Percentiles rank a stretch among this genome's conserved stretches.
phyloP scores from a whole-genome alignment of 108 stramenopile genomes.

The Bacterosira constricta region DNA sequence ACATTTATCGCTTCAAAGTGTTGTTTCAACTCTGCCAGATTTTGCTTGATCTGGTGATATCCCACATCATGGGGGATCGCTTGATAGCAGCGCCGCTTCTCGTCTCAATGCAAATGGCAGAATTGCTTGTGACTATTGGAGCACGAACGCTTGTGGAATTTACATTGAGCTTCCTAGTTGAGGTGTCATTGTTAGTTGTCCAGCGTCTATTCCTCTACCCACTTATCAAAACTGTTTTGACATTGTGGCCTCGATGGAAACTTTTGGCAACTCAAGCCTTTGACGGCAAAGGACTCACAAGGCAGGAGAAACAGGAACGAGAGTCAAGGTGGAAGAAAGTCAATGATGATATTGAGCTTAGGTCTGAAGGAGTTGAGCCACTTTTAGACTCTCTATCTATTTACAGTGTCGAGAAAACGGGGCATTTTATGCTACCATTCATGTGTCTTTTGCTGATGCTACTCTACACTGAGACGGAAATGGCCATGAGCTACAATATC shows the following conservation, averaged over 20 bases:
- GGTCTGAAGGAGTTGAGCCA: constrained; percentile 85
- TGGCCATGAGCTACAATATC: constrained; percentile 74
- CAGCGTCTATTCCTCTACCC: constrained; percentile 83
- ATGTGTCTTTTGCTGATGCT: constrained; percentile 65
- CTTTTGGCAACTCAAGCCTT: constrained; percentile 49
- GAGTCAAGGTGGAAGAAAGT: constrained; percentile 74
- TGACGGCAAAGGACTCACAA: constrained; percentile 53
- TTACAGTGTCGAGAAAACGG: constrained; percentile 64
- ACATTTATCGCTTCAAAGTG: constrained; percentile 68
- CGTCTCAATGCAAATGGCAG: constrained; percentile 64
- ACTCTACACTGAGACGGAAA: constrained; percentile 64
- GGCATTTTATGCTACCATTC: constrained; percentile 59
- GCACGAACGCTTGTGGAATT: constrained; percentile 80
- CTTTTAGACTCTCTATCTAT: constrained; percentile 65
- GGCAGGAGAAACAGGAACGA: constrained; percentile 73
- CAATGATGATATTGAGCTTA: constrained; percentile 82
- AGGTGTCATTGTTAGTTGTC: constrained; percentile 58
- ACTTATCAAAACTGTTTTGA: constrained; percentile 46
- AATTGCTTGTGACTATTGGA: constrained; percentile 80
- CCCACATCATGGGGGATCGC: constrained; percentile 57
- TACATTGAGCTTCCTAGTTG: constrained; percentile 68
- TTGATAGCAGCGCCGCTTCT: constrained; percentile 72
- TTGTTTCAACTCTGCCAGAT: constrained; percentile 71
- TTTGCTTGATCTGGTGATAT: constrained; percentile 59
- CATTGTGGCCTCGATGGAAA: constrained; percentile 76